A percentile compares a stretch with the other conserved stretches of the same genome.
Evolutionary conservation across 2,329 filamentous ascomycete species (phyloP).

Genomic region (Fusarium compactum): DNA sequence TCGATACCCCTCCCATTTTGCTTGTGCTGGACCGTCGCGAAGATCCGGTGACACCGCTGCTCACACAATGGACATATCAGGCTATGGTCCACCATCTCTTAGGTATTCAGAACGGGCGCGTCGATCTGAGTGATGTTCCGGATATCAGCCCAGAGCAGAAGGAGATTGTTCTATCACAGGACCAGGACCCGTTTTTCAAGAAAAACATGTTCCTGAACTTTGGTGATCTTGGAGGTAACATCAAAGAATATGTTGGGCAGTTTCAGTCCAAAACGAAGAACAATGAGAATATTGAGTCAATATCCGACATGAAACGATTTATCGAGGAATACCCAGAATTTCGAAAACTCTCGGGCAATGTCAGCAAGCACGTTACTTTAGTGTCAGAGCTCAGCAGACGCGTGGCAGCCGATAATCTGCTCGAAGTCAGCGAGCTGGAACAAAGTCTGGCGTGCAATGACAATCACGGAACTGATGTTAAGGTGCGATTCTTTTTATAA

Average conservation of each 20-base stretch:
- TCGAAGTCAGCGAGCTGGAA: slow-evolving; percentile 98
- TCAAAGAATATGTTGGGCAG: slow-evolving; percentile 98
- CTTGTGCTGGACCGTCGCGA: slow-evolving; percentile 91
- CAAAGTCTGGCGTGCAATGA: slow-evolving; percentile 98
- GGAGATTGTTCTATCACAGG: slow-evolving; percentile 94
- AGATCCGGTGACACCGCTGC: slow-evolving; percentile 91
- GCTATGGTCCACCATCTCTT: slow-evolving; percentile 99
- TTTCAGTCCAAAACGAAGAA: slow-evolving; percentile 98
- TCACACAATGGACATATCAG: slow-evolving; percentile 99
- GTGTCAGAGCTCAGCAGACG: slow-evolving; percentile 92
- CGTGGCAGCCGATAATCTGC: slow-evolving; percentile 84
- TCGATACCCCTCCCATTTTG: slow-evolving; percentile 93
- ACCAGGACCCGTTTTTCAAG: slow-evolving; percentile 98
- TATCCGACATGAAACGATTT: slow-evolving; percentile 98
- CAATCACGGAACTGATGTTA: slow-evolving; percentile 91
- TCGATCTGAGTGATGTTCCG: slow-evolving; percentile 85
- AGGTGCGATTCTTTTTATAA: slow-evolving; percentile 64
- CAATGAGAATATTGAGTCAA: slow-evolving; percentile 95
- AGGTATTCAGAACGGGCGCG: slow-evolving; percentile 94
- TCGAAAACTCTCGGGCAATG: slow-evolving; percentile 94
- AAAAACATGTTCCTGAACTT: slow-evolving; percentile 99
- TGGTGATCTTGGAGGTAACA: slow-evolving; percentile 92
- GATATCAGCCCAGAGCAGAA: slow-evolving; percentile 88
- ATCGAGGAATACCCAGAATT: slow-evolving; percentile 99
- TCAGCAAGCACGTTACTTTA: slow-evolving; percentile 97